Conservation (phyloP, 495 filamentous ascomycete genomes). For the Penicillium argentinense region DNA sequence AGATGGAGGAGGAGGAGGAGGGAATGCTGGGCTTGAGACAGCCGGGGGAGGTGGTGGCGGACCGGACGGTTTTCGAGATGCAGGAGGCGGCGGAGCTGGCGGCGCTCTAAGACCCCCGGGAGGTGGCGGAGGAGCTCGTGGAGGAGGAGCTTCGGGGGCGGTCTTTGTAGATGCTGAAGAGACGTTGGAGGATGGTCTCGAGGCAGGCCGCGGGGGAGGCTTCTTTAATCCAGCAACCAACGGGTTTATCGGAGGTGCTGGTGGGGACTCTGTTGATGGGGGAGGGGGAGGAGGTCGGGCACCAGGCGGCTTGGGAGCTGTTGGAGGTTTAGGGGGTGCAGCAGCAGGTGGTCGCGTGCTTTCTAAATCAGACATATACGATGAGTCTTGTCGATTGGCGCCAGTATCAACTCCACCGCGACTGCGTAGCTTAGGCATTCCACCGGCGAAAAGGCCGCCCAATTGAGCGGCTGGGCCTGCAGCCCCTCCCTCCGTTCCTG, state of each 20-base stretch:
- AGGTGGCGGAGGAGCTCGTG: conserved; percentile 13
- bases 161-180: conserved; percentile 48
- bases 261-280: conserved; percentile 53
- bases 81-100: conserved; percentile 53
- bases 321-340: conserved; percentile 56
- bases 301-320: conserved; percentile 63
- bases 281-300: conserved; percentile 51
- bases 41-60: conserved; percentile 41
- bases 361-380: conserved; percentile 81
- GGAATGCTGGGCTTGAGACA: conserved; percentile 38
- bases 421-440: conserved; percentile 92
- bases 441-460: conserved; percentile 86
- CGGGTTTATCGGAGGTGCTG: conserved; percentile 53
- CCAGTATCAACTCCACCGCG: conserved; percentile 89
- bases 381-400: conserved; percentile 66
- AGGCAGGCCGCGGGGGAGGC: conserved; percentile 44
- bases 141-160: conserved; percentile 35
- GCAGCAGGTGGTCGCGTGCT: conserved; percentile 41
- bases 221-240: conserved; percentile 62
- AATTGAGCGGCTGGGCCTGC: conserved; percentile 67
- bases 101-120: conserved; percentile 29
- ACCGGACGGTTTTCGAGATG: conserved; percentile 64
- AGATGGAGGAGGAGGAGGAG: conserved; percentile 43
- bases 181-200: conserved; percentile 42
- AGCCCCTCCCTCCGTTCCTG: conserved; percentile 38